A percentile compares a stretch with the other conserved stretches of the same genome.
These are phyloP conservation scores for Phylloporus scabripes DNA, from an alignment of 768 basidiomycete species.

Conservation along the genomic window DNA sequence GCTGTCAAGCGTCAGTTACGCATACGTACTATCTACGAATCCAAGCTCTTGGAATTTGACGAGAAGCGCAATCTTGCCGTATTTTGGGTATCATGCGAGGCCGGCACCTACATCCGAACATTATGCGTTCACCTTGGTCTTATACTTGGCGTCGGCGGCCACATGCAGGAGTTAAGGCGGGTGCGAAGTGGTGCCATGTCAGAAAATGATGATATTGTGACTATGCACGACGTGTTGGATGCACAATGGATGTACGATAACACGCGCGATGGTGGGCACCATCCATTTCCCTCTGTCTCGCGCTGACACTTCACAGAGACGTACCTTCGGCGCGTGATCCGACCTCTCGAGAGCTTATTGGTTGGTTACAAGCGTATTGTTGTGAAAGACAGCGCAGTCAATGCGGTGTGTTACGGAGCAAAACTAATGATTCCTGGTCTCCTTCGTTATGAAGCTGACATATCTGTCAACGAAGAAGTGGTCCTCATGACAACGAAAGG, in stretches of 20 bases:
- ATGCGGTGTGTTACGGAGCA: slow-evolving; percentile 98
- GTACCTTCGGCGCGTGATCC: slow-evolving; percentile 91
- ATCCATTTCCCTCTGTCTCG: slow-evolving; percentile 4
- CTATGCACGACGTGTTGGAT: slow-evolving; percentile 99
- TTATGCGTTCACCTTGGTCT: slow-evolving; percentile 96
- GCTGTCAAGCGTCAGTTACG: slow-evolving; percentile 98
- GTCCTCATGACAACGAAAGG: slow-evolving; percentile 99
- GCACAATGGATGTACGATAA: slow-evolving; percentile 99
- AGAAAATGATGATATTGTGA: slow-evolving; percentile 97
- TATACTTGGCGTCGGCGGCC: slow-evolving; percentile 93
- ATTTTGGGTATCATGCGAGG: slow-evolving; percentile 99
- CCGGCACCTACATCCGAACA: slow-evolving; percentile 94
- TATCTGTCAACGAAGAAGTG: slow-evolving; percentile 90
- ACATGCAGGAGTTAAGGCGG: slow-evolving; percentile 97
- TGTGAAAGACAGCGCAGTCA: slow-evolving; percentile 98
- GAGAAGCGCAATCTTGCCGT: slow-evolving; percentile 95
- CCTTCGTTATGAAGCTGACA: slow-evolving; percentile 93
- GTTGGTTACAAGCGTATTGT: slow-evolving; percentile 98
- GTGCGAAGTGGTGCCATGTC: slow-evolving; percentile 95
- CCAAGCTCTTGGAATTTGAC: slow-evolving; percentile 93
- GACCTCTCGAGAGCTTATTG: slow-evolving; percentile 89
- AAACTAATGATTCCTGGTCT: slow-evolving; percentile 99
- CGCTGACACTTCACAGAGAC: slow-evolving; percentile 55
- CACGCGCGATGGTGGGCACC: slow-evolving; percentile 77
- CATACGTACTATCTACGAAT: slow-evolving; percentile 95